Evolutionary conservation across 1,284 basidiomycete genomes (phyloP).

Genomic region (Trametes pubescens): DNA sequence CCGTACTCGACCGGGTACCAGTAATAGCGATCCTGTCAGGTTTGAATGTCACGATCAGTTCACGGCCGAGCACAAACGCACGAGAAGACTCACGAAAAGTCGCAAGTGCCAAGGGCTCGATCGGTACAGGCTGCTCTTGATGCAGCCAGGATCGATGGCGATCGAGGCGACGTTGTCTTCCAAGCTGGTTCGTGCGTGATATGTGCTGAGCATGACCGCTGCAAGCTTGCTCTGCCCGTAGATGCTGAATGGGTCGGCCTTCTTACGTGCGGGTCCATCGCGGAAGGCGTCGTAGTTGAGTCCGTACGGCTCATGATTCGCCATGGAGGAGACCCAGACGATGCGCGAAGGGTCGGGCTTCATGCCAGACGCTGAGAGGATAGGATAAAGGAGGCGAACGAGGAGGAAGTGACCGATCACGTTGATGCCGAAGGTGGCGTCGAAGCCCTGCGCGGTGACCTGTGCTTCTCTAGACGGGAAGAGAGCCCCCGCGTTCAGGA

Average conservation of each 20-base stretch:
- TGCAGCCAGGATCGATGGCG: constrained; percentile 28
- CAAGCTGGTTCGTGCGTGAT: constrained; percentile 18
- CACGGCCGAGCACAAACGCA: not conserved
- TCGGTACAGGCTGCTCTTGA: constrained; percentile 24
- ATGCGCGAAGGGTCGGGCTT: constrained; percentile 21
- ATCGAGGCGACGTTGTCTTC: constrained; percentile 25
- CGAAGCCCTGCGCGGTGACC: constrained; percentile 62
- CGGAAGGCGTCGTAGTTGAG: constrained; percentile 24
- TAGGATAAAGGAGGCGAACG: constrained; percentile 21
- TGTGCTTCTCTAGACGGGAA: constrained; percentile 49
- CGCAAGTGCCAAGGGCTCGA: not conserved
- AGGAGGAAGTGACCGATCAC: constrained; percentile 48
- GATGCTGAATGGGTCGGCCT: constrained; percentile 9
- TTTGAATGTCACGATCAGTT: not conserved
- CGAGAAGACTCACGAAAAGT: not conserved
- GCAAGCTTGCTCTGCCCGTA: constrained; percentile 32
- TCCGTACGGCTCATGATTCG: constrained; percentile 6
- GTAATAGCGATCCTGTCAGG: constrained; percentile 1
- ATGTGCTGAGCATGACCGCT: constrained; percentile 13
- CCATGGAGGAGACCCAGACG: constrained; percentile 26
- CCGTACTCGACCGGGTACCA: constrained; percentile 20
- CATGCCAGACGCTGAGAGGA: constrained; percentile 1
- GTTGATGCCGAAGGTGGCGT: constrained; percentile 71
- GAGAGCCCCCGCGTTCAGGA: constrained; percentile 62
- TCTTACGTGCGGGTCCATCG: constrained; percentile 16